Evolutionary conservation across 2,329 filamentous ascomycete genomes (phyloP).

Genomic region (Fusarium haematococcum): DNA sequence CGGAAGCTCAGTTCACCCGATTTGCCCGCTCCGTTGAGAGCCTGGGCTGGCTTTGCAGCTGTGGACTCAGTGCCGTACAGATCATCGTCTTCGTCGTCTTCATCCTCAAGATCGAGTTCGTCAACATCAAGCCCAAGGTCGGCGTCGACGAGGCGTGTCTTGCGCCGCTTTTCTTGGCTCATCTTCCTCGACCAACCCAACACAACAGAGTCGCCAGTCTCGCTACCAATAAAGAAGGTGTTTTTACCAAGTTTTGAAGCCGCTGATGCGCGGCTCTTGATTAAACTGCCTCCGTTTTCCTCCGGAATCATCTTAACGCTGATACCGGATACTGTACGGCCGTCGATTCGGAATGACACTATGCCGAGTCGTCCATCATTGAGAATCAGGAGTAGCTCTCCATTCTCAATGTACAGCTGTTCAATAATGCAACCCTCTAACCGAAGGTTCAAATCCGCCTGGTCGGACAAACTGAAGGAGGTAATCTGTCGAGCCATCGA

Average conservation of each 20-base stretch:
- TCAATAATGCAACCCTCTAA: constrained; percentile 86
- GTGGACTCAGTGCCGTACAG: constrained; percentile 72
- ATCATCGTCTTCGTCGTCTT: constrained; percentile 74
- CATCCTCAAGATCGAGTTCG: constrained; percentile 67
- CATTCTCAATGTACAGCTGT: constrained; percentile 78
- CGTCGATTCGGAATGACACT: constrained; percentile 87
- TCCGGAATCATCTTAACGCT: constrained; percentile 73
- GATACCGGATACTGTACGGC: constrained; percentile 89
- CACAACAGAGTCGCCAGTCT: constrained; percentile 83
- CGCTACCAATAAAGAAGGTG: constrained; percentile 86
- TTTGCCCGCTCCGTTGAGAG: constrained; percentile 57
- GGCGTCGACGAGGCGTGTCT: constrained; percentile 69
- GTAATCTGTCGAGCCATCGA: constrained; percentile 86
- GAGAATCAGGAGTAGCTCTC: constrained; percentile 87
- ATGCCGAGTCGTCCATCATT: constrained; percentile 80
- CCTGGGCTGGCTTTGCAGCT: constrained; percentile 64
- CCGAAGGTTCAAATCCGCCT: constrained; percentile 81
- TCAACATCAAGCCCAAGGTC: constrained; percentile 62
- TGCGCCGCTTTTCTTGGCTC: constrained; percentile 72
- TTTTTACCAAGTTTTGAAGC: constrained; percentile 76
- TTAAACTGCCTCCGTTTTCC: constrained; percentile 71
- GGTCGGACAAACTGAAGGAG: constrained; percentile 86
- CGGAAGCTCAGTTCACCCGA: constrained; percentile 78
- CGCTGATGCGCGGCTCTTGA: constrained; percentile 75
- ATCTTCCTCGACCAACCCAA: constrained; percentile 82